Evolutionary conservation across 1,284 basidiomycete genomes (phyloP), one percentile per base, ranked within the genome.

Genomic region (Agroathelia rolfsii): DNA sequence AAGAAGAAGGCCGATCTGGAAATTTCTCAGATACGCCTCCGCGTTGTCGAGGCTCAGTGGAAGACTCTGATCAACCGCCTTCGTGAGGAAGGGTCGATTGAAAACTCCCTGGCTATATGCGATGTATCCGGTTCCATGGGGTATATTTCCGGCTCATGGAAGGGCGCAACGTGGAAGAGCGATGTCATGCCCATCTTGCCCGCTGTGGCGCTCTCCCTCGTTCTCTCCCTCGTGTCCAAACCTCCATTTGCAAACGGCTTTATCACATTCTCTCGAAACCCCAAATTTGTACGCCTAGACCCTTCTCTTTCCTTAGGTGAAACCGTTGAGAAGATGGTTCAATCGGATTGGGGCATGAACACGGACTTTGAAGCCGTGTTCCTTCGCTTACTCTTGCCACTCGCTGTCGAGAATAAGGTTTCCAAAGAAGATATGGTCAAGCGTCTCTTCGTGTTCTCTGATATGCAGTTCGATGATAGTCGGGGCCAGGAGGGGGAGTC

Each of bases 51-150:
- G 38, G 65, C 62, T 0, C 81, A 84, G 48, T 85, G 80, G 81
- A 61, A 64, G 35, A 56, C 70, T 0, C 57, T 83, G 19, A 54
- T 83, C 13, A 51, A 59, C 10, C 60, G 61, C 6, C 52, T 83
- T 6, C 55, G 60, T 9, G 69, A 70, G 24, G 58, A 66, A 0
- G 76, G 76, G 0, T 50, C 55, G 7, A 44, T 85, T 24, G 65
- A 76, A 1, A 79, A 72, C 41, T 62, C 66, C 6, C 51, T 84
- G n/a, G 79, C 79, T 0, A 48, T 83, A 8, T 81, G 76, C 47
- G 81, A 84, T 44, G 78, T 83, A 9, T 80, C 76, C 0, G 79
- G 76, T 0, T 79, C 76, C 1, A 83, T 83, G 80, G 74, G 74
- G 0, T 26, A 3, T 5, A n/a, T n/a, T 8, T 60, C 12, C 1